These are phyloP conservation scores for Lippia alba DNA, from an alignment of 305 asterid species.

Conservation along the genomic window DNA sequence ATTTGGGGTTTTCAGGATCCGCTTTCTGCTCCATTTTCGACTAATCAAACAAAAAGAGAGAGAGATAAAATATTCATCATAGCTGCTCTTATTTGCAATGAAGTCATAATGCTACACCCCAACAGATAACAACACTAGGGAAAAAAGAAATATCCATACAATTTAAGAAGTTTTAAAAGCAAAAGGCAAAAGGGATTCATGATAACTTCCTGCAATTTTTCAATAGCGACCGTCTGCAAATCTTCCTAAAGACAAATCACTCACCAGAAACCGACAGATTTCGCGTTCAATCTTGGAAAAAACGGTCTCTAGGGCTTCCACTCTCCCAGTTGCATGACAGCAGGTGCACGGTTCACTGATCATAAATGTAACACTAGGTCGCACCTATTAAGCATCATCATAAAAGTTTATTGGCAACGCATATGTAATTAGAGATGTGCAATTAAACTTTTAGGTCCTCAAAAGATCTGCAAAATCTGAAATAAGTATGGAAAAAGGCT, in stretches of 20 bases:
- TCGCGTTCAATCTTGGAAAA: conserved; percentile 95
- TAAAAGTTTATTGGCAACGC: conserved; percentile 28
- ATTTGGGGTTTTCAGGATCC: conserved; percentile 74
- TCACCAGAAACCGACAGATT: conserved; percentile 86
- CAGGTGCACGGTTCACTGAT: conserved; percentile 95
- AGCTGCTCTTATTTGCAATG: too few species aligned
- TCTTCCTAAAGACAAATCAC: conserved; percentile 35
- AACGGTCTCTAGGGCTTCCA: conserved; percentile 93
- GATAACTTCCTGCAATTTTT: conserved; percentile 9
- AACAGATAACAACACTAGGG: conserved; percentile 8
- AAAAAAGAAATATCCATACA: conserved; percentile 22
- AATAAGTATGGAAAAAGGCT: conserved; percentile 21
- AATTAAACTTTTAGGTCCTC: conserved; percentile 22
- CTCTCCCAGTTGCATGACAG: conserved; percentile 96
- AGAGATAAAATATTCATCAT: conserved; percentile 22
- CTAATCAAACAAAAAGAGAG: conserved; percentile 48
- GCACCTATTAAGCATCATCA: conserved; percentile 64
- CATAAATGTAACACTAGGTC: conserved; percentile 97
- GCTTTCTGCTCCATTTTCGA: conserved; percentile 71
- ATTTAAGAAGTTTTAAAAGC: conserved; percentile 24
- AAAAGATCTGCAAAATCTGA: neutral
- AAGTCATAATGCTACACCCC: neutral
- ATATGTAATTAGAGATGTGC: conserved; percentile 24
- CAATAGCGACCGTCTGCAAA: neutral
- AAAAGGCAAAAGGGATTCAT: conserved; percentile 14